Percentiles rank a stretch among this genome's conserved stretches.
These are phyloP conservation scores for Zostera marina DNA, from an alignment of 116 monocot genomes.

Conservation along the genomic window DNA sequence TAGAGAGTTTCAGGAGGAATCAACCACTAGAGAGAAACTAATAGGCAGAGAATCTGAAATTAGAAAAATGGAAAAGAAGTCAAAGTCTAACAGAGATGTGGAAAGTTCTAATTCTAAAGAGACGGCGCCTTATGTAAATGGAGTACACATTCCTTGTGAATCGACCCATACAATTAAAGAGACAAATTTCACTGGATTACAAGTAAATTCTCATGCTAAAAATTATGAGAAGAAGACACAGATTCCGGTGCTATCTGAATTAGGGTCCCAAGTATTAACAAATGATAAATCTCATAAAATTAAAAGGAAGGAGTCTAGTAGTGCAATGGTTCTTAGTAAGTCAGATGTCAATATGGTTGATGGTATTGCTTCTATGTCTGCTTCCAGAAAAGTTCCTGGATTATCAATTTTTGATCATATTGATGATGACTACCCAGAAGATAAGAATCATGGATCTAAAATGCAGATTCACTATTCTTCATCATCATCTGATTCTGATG, in stretches of 20 bases:
- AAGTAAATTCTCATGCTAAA: conserved; percentile 1
- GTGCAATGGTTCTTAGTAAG: background rate
- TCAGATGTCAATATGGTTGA: background rate
- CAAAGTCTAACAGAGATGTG: background rate
- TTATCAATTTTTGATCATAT: conserved; percentile 4
- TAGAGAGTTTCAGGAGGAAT: background rate
- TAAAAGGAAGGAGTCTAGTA: conserved; percentile 2
- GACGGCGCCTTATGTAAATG: background rate
- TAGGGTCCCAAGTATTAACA: background rate
- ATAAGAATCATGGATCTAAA: background rate
- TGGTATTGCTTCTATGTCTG: background rate
- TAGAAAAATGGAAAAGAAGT: background rate
- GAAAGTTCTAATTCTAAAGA: conserved; percentile 1
- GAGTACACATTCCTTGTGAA: background rate
- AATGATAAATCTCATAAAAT: background rate
- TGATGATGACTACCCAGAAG: background rate
- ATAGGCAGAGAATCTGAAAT: background rate
- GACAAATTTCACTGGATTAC: background rate
- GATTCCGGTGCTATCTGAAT: background rate
- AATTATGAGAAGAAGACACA: conserved; percentile 1
- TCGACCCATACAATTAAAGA: background rate
- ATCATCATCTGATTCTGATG: conserved; percentile 4
- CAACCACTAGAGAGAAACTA: background rate
- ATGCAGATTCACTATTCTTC: background rate
- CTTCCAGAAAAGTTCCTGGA: conserved; percentile 10